Evolutionary conservation across 2,329 filamentous ascomycete species (phyloP).

Genomic region (Aspergillus glaucus): DNA sequence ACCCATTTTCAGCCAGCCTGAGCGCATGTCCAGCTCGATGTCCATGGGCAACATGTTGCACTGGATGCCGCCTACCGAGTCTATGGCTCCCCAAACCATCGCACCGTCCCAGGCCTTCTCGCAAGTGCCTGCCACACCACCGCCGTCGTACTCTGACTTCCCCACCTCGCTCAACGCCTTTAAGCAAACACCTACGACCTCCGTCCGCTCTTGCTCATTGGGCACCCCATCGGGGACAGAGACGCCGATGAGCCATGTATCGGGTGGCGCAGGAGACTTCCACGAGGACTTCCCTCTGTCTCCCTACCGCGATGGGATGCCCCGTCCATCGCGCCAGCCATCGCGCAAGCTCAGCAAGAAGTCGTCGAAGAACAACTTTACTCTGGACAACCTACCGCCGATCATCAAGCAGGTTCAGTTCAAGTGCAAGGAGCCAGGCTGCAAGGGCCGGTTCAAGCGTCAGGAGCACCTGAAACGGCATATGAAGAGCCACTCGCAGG

Average conservation of each 20-base stretch:
- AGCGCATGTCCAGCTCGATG: constrained; percentile 28
- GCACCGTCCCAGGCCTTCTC: constrained; percentile 29
- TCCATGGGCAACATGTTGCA: constrained; percentile 34
- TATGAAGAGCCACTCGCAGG: constrained; percentile 42
- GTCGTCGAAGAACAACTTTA: constrained; percentile 28
- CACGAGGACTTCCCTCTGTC: constrained; percentile 30
- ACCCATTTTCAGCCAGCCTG: constrained; percentile 32
- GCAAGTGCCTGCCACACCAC: constrained; percentile 29
- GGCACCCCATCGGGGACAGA: constrained; percentile 29
- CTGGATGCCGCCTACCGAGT: constrained; percentile 30
- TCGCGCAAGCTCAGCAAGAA: constrained; percentile 27
- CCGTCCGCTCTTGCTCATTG: constrained; percentile 29
- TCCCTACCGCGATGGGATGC: constrained; percentile 26
- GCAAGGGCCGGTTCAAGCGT: constrained; percentile 42
- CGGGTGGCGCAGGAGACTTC: constrained; percentile 27
- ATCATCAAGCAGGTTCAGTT: constrained; percentile 38
- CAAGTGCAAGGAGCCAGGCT: constrained; percentile 38
- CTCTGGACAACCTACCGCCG: constrained; percentile 30
- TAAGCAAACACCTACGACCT: constrained; percentile 33
- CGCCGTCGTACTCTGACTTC: constrained; percentile 34
- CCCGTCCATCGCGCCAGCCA: constrained; percentile 24
- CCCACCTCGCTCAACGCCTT: constrained; percentile 26
- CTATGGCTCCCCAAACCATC: constrained; percentile 32
- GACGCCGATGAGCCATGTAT: constrained; percentile 30
- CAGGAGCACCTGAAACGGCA: constrained; percentile 47